Evolutionary conservation across 768 basidiomycete genomes (phyloP), one percentile per base, ranked within the genome.

Genomic region (Serendipita sp.): DNA sequence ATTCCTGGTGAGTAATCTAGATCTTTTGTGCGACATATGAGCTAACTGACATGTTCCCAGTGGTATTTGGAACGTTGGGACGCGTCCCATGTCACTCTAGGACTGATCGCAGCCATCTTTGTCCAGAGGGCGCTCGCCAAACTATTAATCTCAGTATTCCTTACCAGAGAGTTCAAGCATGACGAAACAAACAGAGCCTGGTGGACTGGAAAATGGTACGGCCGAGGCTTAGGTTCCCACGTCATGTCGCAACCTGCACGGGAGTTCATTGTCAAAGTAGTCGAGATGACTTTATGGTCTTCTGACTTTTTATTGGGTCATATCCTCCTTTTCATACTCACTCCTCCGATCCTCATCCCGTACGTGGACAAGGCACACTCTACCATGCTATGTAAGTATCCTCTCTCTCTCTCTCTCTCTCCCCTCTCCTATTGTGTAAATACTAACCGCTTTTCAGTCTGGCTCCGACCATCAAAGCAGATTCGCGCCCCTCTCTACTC

Each of bases 161-260:
- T 98, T 44, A 88, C 93, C 45, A 88, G 96, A 68, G 96, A 99
- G 75, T 96, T 96, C 82, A 99, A 99, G 78, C 93, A 98, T 73
- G 96, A 99, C 73, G 94, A 98, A 76, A 94, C 92, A 41, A 98
- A 98, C 76, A 81, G 92, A 32, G 94, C 94, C 4, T 99, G 95
- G 95, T 99, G 96, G 96, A 95, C 94, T 37, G 94, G 93, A 54
- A 80, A 86, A 72, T 97, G 96, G 96, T 95, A 93, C 73, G 94
- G 94, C 47, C 86, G 93, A 62, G 92, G 92, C 3, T 81, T 99
- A 30, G 94, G 95, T 47, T 71, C 83, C 3, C 86, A 92, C 73
- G 92, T 87, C 47, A 89, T 95, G 84, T 93, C 92, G n/a, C 96
- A 98, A 73, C 95, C 95, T 63, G 92, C 89, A 34, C 88, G 96